Percentiles rank a stretch among this genome's conserved stretches.
These are phyloP conservation scores for Lecanicillium sp. DNA, from an alignment of 2,329 filamentous ascomycete genomes.

Conservation along the genomic window DNA sequence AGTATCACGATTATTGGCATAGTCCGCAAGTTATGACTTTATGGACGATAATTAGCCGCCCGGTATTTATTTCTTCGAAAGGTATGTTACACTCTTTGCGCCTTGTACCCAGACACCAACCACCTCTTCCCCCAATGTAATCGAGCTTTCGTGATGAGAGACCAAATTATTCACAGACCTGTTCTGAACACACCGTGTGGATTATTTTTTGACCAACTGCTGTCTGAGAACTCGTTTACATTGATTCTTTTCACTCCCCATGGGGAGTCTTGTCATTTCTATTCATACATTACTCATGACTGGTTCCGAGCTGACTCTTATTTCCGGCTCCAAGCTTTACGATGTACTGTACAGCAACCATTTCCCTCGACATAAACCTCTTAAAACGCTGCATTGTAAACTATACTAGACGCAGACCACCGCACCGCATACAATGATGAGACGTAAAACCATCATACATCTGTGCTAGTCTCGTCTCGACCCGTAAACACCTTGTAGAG, in stretches of 20 bases:
- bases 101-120: too few relatives aligned
- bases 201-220: conserved; percentile 72
- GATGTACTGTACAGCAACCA: too few relatives aligned
- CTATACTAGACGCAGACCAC: too few relatives aligned
- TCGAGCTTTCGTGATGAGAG: conserved; percentile 55
- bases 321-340: too few relatives aligned
- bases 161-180: conserved; percentile 72
- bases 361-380: too few relatives aligned
- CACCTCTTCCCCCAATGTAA: conserved; percentile 2
- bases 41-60: too few relatives aligned
- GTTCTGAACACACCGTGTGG: conserved; percentile 67
- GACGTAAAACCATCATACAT: conserved; percentile 31
- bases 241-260: conserved; percentile 7
- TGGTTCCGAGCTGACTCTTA: background rate
- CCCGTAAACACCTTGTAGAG: conserved; percentile 54
- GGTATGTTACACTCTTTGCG: conserved; percentile 28
- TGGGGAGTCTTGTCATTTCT: background rate
- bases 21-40: background rate
- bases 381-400: too few relatives aligned
- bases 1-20: too few relatives aligned
- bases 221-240: conserved; percentile 52
- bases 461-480: conserved; percentile 45
- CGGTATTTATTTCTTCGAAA: conserved; percentile 12
- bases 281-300: background rate
- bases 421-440: too few relatives aligned